phyloP scores from a whole-genome alignment of 2,329 filamentous ascomycete species.

The Esteya vermicola region DNA sequence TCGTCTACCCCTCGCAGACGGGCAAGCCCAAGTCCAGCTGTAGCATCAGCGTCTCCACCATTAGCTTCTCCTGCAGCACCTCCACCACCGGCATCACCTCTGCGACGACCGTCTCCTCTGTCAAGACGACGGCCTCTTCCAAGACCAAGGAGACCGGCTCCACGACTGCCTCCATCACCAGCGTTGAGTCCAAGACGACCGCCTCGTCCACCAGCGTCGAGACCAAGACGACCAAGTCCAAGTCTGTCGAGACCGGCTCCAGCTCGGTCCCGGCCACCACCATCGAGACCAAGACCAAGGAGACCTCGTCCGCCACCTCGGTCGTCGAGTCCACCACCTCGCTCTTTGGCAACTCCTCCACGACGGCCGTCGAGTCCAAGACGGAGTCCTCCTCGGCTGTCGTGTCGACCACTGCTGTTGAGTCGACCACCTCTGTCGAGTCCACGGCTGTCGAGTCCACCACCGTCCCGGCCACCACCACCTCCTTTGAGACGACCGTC shows the following conservation, averaged over 20 bases:
- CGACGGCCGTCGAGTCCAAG: neutral
- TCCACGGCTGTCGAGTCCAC: neutral
- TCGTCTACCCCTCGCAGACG: constrained; percentile 49
- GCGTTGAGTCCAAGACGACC: constrained; percentile 4
- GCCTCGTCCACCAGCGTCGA: neutral
- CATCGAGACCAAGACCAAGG: no score
- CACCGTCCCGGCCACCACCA: neutral
- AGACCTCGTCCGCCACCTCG: neutral
- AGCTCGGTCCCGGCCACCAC: constrained; percentile 3
- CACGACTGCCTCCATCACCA: neutral
- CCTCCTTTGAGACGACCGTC: neutral
- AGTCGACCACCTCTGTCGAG: neutral
- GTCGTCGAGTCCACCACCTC: neutral
- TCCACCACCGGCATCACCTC: constrained; percentile 12
- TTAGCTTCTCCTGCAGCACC: constrained; percentile 57
- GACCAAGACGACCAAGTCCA: constrained; percentile 5
- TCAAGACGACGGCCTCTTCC: constrained; percentile 9
- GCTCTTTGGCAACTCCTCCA: neutral
- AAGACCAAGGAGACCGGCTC: neutral
- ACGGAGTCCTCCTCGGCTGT: constrained; percentile 6
- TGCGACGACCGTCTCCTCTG: constrained; percentile 3
- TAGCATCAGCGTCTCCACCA: constrained; percentile 57
- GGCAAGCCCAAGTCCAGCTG: constrained; percentile 44
- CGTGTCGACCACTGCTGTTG: neutral
- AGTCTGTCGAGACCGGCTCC: neutral